A percentile compares a stretch with the other conserved stretches of the same genome.
Evolutionary conservation across 192 early-diverging fungal genomes (phyloP).

Genomic region (Coemansia sp.): DNA sequence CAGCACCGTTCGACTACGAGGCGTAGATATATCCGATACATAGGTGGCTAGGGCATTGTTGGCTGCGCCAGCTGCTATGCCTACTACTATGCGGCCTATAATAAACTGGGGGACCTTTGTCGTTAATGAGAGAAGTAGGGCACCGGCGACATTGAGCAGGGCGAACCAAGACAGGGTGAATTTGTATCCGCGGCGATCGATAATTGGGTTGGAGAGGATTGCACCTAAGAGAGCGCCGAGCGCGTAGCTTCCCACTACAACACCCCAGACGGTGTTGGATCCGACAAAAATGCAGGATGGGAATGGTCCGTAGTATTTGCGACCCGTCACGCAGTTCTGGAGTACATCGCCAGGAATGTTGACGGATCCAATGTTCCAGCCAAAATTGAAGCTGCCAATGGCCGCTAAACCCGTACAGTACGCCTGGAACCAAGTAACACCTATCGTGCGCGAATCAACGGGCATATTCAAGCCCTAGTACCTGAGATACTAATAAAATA

Average conservation of each 20-base stretch:
- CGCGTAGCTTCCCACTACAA: constrained; percentile 57
- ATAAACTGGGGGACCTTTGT: constrained; percentile 64
- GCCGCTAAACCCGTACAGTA: constrained; percentile 47
- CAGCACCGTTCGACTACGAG: constrained; percentile 64
- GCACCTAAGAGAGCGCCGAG: constrained; percentile 69
- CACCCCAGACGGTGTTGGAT: constrained; percentile 56
- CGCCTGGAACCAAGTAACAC: constrained; percentile 44
- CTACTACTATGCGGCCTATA: constrained; percentile 70
- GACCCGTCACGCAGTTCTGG: constrained; percentile 52
- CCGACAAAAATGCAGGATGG: constrained; percentile 44
- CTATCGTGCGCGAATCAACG: constrained; percentile 45
- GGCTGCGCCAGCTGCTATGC: constrained; percentile 68
- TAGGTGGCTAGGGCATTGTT: constrained; percentile 65
- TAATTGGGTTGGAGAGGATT: constrained; percentile 57
- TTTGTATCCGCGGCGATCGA: constrained; percentile 61
- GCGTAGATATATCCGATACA: constrained; percentile 74
- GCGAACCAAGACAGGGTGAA: constrained; percentile 66
- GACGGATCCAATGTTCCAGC: constrained; percentile 56
- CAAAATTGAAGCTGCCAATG: constrained; percentile 55
- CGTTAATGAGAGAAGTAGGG: constrained; percentile 61
- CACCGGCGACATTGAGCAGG: constrained; percentile 63
- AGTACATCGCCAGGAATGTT: constrained; percentile 60
- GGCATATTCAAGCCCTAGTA: constrained; percentile 16
- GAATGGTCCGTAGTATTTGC: constrained; percentile 48
- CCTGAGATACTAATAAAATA: background rate